Percentiles rank a stretch among this genome's conserved stretches.
phyloP scores from a whole-genome alignment of 139 green algal genomes.

The Closterium sp. region DNA sequence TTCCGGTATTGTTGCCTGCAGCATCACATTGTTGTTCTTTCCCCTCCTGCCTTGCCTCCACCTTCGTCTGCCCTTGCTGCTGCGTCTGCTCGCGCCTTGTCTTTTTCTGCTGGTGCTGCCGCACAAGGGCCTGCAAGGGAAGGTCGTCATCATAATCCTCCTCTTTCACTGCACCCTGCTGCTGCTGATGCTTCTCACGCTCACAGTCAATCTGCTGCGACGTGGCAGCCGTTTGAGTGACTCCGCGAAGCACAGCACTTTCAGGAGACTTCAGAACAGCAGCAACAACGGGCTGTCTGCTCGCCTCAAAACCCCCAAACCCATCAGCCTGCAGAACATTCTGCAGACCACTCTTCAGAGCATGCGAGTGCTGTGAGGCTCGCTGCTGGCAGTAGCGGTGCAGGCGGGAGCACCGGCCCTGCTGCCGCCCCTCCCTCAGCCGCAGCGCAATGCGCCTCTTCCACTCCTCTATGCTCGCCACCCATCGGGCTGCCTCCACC shows the following conservation, averaged over 20 bases:
- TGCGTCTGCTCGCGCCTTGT: neutral
- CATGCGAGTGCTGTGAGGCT: neutral
- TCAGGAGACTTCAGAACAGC: neutral
- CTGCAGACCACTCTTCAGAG: neutral
- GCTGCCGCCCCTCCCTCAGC: neutral
- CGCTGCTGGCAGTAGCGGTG: neutral
- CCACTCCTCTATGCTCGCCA: neutral
- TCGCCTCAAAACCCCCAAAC: neutral
- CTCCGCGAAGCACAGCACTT: neutral
- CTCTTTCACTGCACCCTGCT: neutral
- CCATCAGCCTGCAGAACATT: neutral
- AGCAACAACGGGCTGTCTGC: neutral
- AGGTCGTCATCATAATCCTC: neutral
- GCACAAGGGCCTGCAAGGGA: neutral
- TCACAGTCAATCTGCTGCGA: neutral
- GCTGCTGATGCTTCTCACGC: neutral
- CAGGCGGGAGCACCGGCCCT: neutral
- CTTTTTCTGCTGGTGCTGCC: neutral
- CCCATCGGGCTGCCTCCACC: neutral
- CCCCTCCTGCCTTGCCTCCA: neutral
- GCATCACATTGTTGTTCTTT: neutral
- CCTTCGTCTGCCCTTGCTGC: neutral
- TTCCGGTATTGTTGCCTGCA: neutral
- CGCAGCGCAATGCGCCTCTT: neutral
- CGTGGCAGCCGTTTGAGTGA: neutral